Conservation (phyloP, 371 early-diverging fungal species). For the Mucor lusitanicus region DNA sequence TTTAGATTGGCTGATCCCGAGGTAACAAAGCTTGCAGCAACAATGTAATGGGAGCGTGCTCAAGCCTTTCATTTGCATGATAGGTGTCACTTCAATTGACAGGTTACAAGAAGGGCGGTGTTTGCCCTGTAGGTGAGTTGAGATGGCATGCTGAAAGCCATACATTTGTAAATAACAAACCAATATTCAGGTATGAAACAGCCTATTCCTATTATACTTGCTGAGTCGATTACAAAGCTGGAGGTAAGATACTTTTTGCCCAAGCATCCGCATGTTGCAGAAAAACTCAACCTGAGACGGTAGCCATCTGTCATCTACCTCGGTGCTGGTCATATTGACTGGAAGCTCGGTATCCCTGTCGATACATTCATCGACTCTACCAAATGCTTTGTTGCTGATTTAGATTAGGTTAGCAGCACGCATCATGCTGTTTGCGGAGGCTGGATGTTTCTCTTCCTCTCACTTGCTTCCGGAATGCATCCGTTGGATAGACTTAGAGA, state of each 20-base stretch:
- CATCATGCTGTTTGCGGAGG: not conserved
- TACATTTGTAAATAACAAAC: not conserved
- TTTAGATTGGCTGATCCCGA: conserved; percentile 56
- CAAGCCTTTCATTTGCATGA: not conserved
- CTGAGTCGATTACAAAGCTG: conserved; percentile 58
- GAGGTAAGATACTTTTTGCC: conserved; percentile 31
- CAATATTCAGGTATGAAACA: conserved; percentile 40
- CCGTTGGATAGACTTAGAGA: not conserved
- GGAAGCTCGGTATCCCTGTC: conserved; percentile 81
- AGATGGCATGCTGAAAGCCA: not conserved
- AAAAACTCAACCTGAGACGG: not conserved
- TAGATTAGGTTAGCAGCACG: conserved; percentile 34
- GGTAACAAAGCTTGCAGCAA: conserved; percentile 12
- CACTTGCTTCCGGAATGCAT: not conserved
- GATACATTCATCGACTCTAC: conserved; percentile 62
- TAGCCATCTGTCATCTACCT: conserved; percentile 78
- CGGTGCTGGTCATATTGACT: conserved; percentile 91
- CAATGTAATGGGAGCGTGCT: not conserved
- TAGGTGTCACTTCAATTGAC: conserved; percentile 60
- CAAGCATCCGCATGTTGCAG: not conserved
- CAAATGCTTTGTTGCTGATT: conserved; percentile 60
- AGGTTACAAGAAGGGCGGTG: conserved; percentile 72
- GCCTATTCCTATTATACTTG: conserved; percentile 67
- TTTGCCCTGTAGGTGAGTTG: conserved; percentile 63
- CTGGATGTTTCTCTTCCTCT: not conserved